These are phyloP conservation scores for Penicillium antarcticum DNA, from an alignment of 495 filamentous ascomycete genomes.

Conservation along the genomic window DNA sequence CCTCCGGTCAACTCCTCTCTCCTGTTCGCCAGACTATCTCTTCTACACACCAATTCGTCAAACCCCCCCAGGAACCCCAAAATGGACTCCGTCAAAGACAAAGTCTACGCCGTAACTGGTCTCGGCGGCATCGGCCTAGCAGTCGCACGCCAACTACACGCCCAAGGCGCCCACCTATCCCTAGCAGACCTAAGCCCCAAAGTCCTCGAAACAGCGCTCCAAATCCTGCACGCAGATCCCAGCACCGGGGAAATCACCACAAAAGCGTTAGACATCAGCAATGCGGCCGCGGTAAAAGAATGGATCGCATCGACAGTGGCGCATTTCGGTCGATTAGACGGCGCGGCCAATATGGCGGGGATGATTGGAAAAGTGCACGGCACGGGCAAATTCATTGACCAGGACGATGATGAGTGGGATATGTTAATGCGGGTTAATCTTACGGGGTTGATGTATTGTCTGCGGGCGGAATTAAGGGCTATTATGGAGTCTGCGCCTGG, in stretches of 20 bases:
- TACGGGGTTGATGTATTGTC: slow-evolving; percentile 55
- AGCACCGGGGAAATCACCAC: slow-evolving; percentile 16
- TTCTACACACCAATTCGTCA: background rate
- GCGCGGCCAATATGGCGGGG: slow-evolving; percentile 59
- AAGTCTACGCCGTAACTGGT: slow-evolving; percentile 54
- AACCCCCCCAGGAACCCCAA: background rate
- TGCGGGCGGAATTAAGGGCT: slow-evolving; percentile 50
- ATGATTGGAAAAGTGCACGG: slow-evolving; percentile 38
- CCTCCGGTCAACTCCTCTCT: too few species aligned
- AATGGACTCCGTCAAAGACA: slow-evolving; percentile 33
- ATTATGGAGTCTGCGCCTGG: slow-evolving; percentile 33
- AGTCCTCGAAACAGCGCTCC: slow-evolving; percentile 29
- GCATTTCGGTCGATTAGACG: slow-evolving; percentile 48
- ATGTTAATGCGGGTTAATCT: slow-evolving; percentile 53
- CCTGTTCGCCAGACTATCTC: background rate
- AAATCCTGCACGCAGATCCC: background rate
- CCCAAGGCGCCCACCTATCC: slow-evolving; percentile 47
- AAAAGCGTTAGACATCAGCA: slow-evolving; percentile 41
- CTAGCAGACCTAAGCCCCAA: slow-evolving; percentile 47
- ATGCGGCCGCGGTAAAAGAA: slow-evolving; percentile 34
- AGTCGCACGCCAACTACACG: slow-evolving; percentile 48
- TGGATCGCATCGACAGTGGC: slow-evolving; percentile 45
- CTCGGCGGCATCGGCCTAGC: slow-evolving; percentile 56
- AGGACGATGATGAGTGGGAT: slow-evolving; percentile 51
- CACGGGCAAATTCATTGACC: slow-evolving; percentile 30